phyloP scores from a whole-genome alignment of 2,329 filamentous ascomycete genomes.

The Drechslerella dactyloides region DNA sequence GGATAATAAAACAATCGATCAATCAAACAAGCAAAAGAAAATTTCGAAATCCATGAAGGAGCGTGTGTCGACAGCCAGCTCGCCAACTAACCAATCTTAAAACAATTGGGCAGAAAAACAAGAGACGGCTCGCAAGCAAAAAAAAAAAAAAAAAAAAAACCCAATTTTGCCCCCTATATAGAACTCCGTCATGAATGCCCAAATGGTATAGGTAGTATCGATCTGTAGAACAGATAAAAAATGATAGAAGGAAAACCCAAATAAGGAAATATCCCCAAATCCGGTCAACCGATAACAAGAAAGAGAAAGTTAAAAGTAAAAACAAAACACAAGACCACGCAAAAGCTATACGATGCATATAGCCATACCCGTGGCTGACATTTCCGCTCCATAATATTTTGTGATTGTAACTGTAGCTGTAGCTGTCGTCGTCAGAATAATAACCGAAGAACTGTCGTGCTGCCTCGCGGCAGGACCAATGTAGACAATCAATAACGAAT shows the following conservation, averaged over 20 bases:
- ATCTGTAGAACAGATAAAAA: background rate
- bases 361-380: constrained; percentile 35
- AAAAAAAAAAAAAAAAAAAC: constrained; percentile 9
- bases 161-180: constrained; percentile 3
- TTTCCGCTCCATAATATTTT: constrained; percentile 17
- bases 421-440: constrained; percentile 36
- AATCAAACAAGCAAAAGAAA: background rate
- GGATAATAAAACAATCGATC: background rate
- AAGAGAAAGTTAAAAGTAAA: background rate
- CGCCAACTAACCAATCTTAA: background rate
- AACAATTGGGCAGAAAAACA: too few relatives aligned
- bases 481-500: constrained; percentile 15
- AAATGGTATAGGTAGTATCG: constrained; percentile 5
- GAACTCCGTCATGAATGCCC: constrained; percentile 11
- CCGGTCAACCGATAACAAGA: background rate
- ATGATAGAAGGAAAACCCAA: background rate
- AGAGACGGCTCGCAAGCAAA: background rate
- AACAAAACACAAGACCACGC: background rate
- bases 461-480: constrained; percentile 28
- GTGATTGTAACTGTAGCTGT: background rate
- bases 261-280: background rate
- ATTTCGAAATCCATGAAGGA: background rate
- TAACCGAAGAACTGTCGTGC: constrained; percentile 24
- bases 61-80: background rate
- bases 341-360: background rate